Base-by-base conservation (phyloP, 2,329 filamentous ascomycete species). In the Alternaria sp. region DNA sequence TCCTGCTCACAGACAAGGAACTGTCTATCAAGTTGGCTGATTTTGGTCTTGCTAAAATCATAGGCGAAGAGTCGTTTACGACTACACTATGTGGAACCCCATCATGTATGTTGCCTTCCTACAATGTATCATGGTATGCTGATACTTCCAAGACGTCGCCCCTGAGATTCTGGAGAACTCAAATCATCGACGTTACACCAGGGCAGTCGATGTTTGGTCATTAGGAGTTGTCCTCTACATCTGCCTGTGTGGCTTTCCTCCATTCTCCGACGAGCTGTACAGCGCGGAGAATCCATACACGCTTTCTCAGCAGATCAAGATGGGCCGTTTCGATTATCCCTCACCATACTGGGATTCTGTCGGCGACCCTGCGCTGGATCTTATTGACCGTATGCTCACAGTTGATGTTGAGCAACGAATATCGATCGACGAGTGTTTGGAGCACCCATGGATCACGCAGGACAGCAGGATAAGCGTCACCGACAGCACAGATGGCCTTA, bases 171-270 rank as follows among this genome's bases (percentile, higher is more conserved):
- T 99, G 4, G 90, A 93, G 71, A 90, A 93, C 62, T 88, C 86
- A 17, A 89, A 87, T 70, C 86, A 92, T 61, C 88, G 95, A 65
- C 91, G 91, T 73, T 99, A 99, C 80, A 97, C 93, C 54, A 92
- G 93, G 71, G 93, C 93, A 3, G 95, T 99, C 9, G 95, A 99
- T 75, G 84, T 98, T 40, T 98, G 95, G 95, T 97, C 93, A 1
- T 84, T 98, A 0, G 95, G 95, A n/a, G 95, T 99, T 3, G 94
- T 99, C 3, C 84, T 99, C 24, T 99, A 98, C 79, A 98, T 98
- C 69, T 97, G 93, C 74, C 85, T 98, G 5, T 98, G 95, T 74
- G 95, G 95, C 34, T 98, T 98, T 72, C 95, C 94, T 4, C 95
- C 95, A 0, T 99, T 99, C 79, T 96, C 92, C 0, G 95, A 99